Conservation (phyloP, 768 basidiomycete genomes). For the Lactarius sanguifluus region DNA sequence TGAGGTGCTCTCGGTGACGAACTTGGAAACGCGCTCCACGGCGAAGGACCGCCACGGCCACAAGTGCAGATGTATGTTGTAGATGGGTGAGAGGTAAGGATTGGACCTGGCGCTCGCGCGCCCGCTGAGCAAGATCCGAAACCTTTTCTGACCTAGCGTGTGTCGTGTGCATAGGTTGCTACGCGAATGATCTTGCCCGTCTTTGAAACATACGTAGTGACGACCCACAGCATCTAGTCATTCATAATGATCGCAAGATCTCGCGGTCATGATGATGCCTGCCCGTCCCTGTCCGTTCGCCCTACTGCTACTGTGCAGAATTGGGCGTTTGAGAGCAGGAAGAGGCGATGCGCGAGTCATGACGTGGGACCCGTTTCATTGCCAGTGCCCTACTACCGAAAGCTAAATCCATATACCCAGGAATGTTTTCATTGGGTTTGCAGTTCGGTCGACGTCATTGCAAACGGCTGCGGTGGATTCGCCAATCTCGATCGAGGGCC, state of each 20-base stretch:
- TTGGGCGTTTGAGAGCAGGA: neutral
- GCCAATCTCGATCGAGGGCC: neutral
- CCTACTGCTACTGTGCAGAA: neutral
- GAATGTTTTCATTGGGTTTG: neutral
- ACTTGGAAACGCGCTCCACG: neutral
- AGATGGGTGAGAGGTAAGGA: neutral
- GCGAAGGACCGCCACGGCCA: neutral
- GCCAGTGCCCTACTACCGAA: neutral
- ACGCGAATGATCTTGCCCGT: neutral
- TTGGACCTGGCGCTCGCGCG: neutral
- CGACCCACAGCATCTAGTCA: constrained; percentile 1
- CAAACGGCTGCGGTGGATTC: neutral
- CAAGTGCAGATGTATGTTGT: neutral
- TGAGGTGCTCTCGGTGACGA: neutral
- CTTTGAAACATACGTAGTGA: neutral
- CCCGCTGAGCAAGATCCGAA: neutral
- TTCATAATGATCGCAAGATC: neutral
- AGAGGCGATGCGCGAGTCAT: neutral
- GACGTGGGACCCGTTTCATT: neutral
- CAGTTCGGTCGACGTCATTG: neutral
- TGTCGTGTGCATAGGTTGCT: neutral
- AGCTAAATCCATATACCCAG: neutral
- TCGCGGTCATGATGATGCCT: neutral
- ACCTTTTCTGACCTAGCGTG: neutral
- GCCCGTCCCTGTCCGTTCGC: neutral